Percentiles rank a stretch among this genome's conserved stretches.
Conservation (phyloP, 192 early-diverging fungal genomes). For the Podila verticillata region DNA sequence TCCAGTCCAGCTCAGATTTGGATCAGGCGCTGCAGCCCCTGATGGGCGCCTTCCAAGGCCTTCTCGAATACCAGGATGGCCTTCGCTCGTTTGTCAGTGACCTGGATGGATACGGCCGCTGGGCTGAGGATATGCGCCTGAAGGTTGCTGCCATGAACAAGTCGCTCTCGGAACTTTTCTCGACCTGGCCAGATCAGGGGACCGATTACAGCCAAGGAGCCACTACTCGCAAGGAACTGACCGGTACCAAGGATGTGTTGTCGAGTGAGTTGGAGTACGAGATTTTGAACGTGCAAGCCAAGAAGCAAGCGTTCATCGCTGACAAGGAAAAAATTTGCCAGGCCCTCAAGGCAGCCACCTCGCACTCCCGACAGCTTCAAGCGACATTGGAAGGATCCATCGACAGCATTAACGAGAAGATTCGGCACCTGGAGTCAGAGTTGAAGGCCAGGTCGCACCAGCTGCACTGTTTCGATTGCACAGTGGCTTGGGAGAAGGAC, state of each 20-base stretch:
- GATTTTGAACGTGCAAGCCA: constrained; percentile 1
- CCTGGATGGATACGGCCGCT: constrained; percentile 5
- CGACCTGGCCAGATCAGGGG: constrained; percentile 5
- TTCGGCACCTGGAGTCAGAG: constrained; percentile 15
- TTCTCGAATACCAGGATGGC: constrained; percentile 35
- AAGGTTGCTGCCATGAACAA: constrained; percentile 14
- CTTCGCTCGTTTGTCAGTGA: constrained; percentile 11
- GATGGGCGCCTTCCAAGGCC: constrained; percentile 7
- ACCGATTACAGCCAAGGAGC: background rate
- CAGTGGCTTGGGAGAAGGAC: constrained; percentile 26
- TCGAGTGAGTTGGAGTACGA: constrained; percentile 4
- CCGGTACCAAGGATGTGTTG: background rate
- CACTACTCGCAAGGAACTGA: background rate
- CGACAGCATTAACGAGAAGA: constrained; percentile 11
- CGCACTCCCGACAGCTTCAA: constrained; percentile 29
- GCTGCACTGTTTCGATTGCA: constrained; percentile 20
- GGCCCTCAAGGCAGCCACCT: constrained; percentile 10
- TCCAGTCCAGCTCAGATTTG: constrained; percentile 3
- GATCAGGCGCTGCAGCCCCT: constrained; percentile 20
- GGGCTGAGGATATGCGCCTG: background rate
- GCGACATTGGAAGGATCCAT: constrained; percentile 11
- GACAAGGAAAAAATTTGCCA: constrained; percentile 4
- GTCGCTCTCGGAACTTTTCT: constrained; percentile 3
- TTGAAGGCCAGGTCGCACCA: constrained; percentile 13
- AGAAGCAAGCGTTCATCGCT: constrained; percentile 16